Conservation (phyloP, 192 early-diverging fungal genomes). For the Umbelopsis ramanniana region DNA sequence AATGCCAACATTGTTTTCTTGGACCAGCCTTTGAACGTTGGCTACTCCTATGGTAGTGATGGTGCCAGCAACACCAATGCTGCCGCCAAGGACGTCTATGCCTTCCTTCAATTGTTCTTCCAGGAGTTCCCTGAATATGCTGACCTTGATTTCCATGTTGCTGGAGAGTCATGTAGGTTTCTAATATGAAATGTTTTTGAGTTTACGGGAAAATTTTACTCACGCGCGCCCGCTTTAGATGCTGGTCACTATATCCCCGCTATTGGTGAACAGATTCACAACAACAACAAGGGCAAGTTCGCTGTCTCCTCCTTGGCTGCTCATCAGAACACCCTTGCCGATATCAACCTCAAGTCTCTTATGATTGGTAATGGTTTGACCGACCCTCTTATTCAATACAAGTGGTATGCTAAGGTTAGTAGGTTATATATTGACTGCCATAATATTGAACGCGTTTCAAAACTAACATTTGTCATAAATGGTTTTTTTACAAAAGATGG, state of each 20-base stretch:
- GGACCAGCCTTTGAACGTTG: constrained; percentile 92
- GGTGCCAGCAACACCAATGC: constrained; percentile 76
- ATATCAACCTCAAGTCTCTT: constrained; percentile 76
- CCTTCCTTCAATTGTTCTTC: constrained; percentile 94
- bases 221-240: constrained; percentile 35
- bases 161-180: constrained; percentile 73
- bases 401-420: constrained; percentile 74
- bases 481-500: constrained; percentile 58
- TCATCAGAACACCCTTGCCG: constrained; percentile 31
- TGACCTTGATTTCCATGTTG: constrained; percentile 83
- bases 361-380: constrained; percentile 95
- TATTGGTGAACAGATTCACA: constrained; percentile 81
- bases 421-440: too few relatives aligned
- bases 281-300: constrained; percentile 70
- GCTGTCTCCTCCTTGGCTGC: constrained; percentile 2
- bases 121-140: constrained; percentile 85
- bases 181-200: constrained; percentile 31
- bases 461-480: background rate
- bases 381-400: constrained; percentile 92
- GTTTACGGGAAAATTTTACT: background rate
- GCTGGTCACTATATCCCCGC: constrained; percentile 97
- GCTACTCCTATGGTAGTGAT: constrained; percentile 83
- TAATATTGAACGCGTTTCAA: background rate
- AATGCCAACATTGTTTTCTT: constrained; percentile 87
- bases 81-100: constrained; percentile 92